Evolutionary conservation across 257 asterid species (phyloP).

Genomic region (Pogostemon cablin): DNA sequence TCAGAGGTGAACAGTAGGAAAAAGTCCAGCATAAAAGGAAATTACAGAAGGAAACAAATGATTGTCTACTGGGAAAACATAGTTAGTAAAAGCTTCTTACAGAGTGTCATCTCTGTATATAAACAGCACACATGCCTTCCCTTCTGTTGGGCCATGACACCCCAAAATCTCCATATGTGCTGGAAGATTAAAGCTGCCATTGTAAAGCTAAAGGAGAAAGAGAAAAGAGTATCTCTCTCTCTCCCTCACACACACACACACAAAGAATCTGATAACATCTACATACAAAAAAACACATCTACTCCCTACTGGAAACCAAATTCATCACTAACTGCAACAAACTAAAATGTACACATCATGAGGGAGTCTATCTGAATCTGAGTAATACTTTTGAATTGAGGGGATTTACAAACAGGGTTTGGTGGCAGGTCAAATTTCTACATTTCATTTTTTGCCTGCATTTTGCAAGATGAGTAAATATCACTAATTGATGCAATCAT

Average conservation of each 20-base stretch:
- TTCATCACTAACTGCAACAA: not conserved
- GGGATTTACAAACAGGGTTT: slow-evolving; percentile 40
- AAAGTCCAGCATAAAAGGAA: not conserved
- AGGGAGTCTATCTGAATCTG: not conserved
- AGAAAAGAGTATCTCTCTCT: slow-evolving; percentile 17
- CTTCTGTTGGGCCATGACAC: slow-evolving; percentile 21
- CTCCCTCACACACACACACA: not conserved
- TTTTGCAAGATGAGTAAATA: slow-evolving; percentile 32
- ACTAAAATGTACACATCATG: slow-evolving; percentile 4
- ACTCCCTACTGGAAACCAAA: too few relatives aligned
- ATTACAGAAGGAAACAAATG: not conserved
- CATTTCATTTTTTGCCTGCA: slow-evolving; percentile 30
- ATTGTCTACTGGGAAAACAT: slow-evolving; percentile 5
- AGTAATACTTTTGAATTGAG: slow-evolving; percentile 15
- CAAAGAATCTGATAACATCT: slow-evolving; percentile 33
- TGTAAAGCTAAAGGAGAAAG: slow-evolving; percentile 27
- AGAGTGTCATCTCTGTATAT: not conserved
- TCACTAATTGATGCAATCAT: slow-evolving; percentile 33
- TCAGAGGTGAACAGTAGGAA: not conserved
- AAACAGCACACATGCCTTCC: slow-evolving; percentile 15
- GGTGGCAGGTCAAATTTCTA: slow-evolving; percentile 39
- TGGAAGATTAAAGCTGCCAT: slow-evolving; percentile 27
- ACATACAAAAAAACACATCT: not conserved
- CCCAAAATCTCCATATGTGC: slow-evolving; percentile 30
- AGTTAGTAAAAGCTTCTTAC: not conserved